Conservation (phyloP, 2,329 filamentous ascomycete genomes). For the Phaeosphaeriaceae sp. region DNA sequence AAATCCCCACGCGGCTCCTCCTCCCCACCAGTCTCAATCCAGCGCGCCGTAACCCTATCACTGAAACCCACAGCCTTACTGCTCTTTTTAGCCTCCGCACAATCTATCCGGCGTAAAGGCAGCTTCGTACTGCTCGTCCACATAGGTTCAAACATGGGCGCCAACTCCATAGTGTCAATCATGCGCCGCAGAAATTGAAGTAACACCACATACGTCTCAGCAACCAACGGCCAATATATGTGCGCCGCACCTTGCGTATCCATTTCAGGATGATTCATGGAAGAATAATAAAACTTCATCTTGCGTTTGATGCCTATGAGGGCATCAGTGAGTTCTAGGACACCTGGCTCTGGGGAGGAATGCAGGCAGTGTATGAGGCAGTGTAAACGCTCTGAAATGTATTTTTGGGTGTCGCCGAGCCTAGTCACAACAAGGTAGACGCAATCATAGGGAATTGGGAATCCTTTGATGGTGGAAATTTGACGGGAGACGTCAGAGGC, state of each 20-base stretch:
- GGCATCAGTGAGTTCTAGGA: background rate
- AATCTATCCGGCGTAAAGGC: background rate
- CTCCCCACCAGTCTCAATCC: too few relatives aligned
- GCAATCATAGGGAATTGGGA: too few relatives aligned
- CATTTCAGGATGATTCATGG: background rate
- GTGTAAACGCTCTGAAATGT: background rate
- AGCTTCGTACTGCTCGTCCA: background rate
- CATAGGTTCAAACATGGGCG: background rate
- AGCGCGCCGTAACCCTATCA: too few relatives aligned
- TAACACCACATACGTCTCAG: background rate
- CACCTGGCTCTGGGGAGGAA: background rate
- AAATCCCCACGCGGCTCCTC: too few relatives aligned
- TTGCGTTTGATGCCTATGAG: background rate
- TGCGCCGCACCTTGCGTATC: too few relatives aligned
- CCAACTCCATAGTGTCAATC: background rate
- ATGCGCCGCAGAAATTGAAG: background rate
- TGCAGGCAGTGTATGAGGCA: background rate
- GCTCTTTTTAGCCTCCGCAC: too few relatives aligned
- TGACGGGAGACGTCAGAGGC: background rate
- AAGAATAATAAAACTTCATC: background rate
- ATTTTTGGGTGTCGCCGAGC: background rate
- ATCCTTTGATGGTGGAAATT: background rate
- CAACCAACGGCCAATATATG: constrained; percentile 4
- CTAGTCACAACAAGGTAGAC: too few relatives aligned
- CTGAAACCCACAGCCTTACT: too few relatives aligned